Percentiles rank a stretch among this genome's conserved stretches.
These are phyloP conservation scores for Rhynchospora pubera DNA, from an alignment of 176 grass and related monocot genomes.

Conservation along the genomic window DNA sequence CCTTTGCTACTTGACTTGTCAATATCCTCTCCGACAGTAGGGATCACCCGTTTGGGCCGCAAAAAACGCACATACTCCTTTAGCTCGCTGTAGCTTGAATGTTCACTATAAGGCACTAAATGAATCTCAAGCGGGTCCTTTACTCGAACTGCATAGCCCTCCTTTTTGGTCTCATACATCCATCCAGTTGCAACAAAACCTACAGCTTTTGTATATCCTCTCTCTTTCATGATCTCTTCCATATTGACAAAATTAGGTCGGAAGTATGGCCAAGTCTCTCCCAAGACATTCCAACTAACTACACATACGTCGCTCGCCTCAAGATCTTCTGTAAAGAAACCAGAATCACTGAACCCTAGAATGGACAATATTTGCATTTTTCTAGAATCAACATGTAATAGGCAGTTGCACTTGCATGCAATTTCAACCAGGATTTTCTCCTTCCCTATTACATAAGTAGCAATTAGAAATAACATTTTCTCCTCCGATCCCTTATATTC, in stretches of 20 bases:
- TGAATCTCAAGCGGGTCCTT: conserved; percentile 80
- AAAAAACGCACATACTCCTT: conserved; percentile 68
- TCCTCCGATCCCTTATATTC: conserved; percentile 36
- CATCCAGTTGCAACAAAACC: conserved; percentile 88
- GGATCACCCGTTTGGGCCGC: conserved; percentile 69
- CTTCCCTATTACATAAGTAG: conserved; percentile 83
- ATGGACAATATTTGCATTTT: conserved; percentile 69
- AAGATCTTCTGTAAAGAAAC: conserved; percentile 62
- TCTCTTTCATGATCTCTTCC: conserved; percentile 80
- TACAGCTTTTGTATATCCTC: conserved; percentile 61
- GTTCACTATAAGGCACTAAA: conserved; percentile 90
- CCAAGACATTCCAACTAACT: conserved; percentile 78
- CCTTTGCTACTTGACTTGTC: conserved; percentile 64
- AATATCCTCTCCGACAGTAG: conserved; percentile 66
- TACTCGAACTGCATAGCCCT: conserved; percentile 61
- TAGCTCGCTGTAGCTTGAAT: conserved; percentile 77
- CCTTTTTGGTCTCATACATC: conserved; percentile 85
- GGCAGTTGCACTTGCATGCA: conserved; percentile 44
- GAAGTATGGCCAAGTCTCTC: conserved; percentile 92
- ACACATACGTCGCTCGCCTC: conserved; percentile 53
- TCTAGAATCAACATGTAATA: conserved; percentile 67
- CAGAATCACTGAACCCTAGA: conserved; percentile 47
- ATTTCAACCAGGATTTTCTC: conserved; percentile 94
- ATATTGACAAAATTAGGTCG: conserved; percentile 82
- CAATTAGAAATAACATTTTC: conserved; percentile 51